A percentile compares a stretch with the other conserved stretches of the same genome.
Conservation (phyloP, 768 basidiomycete species). For the Leccinum subtestaceum region DNA sequence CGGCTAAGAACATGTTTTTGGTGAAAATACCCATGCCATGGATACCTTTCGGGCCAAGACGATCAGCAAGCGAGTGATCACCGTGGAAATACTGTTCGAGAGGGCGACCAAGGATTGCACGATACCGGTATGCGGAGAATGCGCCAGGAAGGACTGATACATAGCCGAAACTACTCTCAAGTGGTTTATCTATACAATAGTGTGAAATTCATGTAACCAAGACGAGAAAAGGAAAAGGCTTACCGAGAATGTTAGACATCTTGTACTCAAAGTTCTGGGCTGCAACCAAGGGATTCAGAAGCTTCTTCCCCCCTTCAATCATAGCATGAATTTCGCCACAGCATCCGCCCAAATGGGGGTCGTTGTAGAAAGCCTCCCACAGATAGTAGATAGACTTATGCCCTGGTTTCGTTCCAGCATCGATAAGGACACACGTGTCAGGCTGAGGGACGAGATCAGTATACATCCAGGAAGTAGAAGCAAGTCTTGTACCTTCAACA, state of each 20-base stretch:
- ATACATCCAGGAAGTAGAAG: conserved; percentile 3
- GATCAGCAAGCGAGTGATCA: conserved; percentile 86
- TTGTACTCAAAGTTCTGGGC: conserved; percentile 98
- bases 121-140: conserved; percentile 94
- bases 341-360: conserved; percentile 76
- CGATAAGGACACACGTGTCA: conserved; percentile 88
- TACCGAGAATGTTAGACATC: conserved; percentile 94
- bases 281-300: conserved; percentile 88
- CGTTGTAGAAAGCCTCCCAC: conserved; percentile 89
- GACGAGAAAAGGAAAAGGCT: conserved; percentile 11
- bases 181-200: conserved; percentile 67
- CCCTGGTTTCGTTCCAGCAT: conserved; percentile 95
- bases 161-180: conserved; percentile 95
- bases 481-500: conserved; percentile 55
- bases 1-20: conserved; percentile 89
- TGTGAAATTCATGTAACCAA: conserved; percentile 10
- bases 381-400: conserved; percentile 95
- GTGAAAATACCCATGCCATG: conserved; percentile 98
- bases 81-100: conserved; percentile 85
- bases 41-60: conserved; percentile 90
- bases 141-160: conserved; percentile 95
- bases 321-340: conserved; percentile 97
- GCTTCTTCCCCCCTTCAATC: conserved; percentile 89
- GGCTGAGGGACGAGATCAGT: conserved; percentile 50
- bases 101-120: conserved; percentile 86